Evolutionary conservation across 495 filamentous ascomycete species (phyloP).

Genomic region (Annulohypoxylon maeteangense): DNA sequence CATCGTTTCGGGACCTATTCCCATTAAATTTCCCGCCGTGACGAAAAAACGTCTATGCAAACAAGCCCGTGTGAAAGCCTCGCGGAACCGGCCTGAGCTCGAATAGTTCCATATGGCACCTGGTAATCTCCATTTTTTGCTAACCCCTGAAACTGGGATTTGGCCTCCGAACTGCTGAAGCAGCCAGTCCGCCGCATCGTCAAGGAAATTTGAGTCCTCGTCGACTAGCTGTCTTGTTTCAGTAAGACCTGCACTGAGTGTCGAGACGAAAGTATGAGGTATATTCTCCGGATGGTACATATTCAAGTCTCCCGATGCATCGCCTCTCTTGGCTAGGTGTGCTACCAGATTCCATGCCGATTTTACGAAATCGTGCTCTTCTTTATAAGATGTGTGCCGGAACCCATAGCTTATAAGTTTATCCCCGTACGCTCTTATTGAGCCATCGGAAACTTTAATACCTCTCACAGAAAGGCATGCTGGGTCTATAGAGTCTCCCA

Average conservation of each 20-base stretch:
- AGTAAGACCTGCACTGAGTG: slow-evolving; percentile 23
- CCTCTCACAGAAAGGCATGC: slow-evolving; percentile 25
- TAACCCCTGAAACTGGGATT: slow-evolving; percentile 23
- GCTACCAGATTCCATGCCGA: slow-evolving; percentile 29
- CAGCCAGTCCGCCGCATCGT: slow-evolving; percentile 25
- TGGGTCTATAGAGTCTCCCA: slow-evolving; percentile 21
- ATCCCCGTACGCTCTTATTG: slow-evolving; percentile 28
- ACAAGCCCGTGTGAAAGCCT: slow-evolving; percentile 21
- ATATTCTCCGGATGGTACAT: slow-evolving; percentile 20
- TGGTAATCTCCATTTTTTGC: slow-evolving; percentile 16
- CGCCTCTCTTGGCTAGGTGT: background rate
- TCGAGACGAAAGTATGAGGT: slow-evolving; percentile 23
- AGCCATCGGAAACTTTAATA: slow-evolving; percentile 9
- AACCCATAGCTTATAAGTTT: slow-evolving; percentile 32
- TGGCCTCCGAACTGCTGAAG: slow-evolving; percentile 14
- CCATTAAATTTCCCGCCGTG: slow-evolving; percentile 26
- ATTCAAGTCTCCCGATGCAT: background rate
- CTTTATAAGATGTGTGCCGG: slow-evolving; percentile 17
- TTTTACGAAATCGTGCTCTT: slow-evolving; percentile 25
- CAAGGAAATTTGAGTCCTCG: slow-evolving; percentile 22
- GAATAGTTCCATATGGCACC: slow-evolving; percentile 17
- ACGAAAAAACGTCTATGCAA: slow-evolving; percentile 27
- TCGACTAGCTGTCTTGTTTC: slow-evolving; percentile 17
- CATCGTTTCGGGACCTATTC: slow-evolving; percentile 35
- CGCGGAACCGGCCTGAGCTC: slow-evolving; percentile 24